Base-by-base conservation (phyloP, 148 eudicot species). In the Selenicereus undatus region DNA sequence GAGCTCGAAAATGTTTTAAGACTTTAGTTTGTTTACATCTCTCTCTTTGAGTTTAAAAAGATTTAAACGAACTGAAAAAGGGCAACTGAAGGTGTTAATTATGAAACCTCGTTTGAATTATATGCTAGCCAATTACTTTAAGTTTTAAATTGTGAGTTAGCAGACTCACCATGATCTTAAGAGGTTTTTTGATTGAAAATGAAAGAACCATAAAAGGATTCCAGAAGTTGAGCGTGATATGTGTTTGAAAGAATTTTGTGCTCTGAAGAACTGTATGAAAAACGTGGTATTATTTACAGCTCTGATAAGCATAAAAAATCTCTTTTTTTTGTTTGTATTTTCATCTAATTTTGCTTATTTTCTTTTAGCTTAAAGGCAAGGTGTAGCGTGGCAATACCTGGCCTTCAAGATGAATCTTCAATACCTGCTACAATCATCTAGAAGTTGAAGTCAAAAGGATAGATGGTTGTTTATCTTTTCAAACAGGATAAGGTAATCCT, bases 211-310 rank as follows among this genome's bases (percentile, higher is more conserved):
- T n/a, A n/a, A n/a, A 58, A 93, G 90, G 88, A 86, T 96, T 88
- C 99, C 99, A 74, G 94, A 91, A 86, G 89, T 96, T 81, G 98
- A 96, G 79, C 91, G 83, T 85, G 97, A 93, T 82, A 93, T 96
- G 97, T 93, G 99, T 76, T 76, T 89, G 75, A 96, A 96, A 87
- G 97, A 96, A 87, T 94, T 92, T 82, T 83, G 90, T 77, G 87
- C 91, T 70, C 84, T 96, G 83, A 91, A 84, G 86, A 87, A 83
- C 82, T 96, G 99, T 86, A 93, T 96, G 99, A 93, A 88, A 84
- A 92, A 83, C 48, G 89, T 89, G 97, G 98, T 96, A 94, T 74
- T 78, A 64, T 56, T 74, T 20, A 29, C 62, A 43, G 69, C 73
- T 68, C 80, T 39, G 68, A 27, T 73, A 66, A 69, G 9, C 39